Evolutionary conservation across 2,329 filamentous ascomycete genomes (phyloP), one percentile per base, ranked within the genome.

Genomic region (Cephalotrichum gorgonifer): DNA sequence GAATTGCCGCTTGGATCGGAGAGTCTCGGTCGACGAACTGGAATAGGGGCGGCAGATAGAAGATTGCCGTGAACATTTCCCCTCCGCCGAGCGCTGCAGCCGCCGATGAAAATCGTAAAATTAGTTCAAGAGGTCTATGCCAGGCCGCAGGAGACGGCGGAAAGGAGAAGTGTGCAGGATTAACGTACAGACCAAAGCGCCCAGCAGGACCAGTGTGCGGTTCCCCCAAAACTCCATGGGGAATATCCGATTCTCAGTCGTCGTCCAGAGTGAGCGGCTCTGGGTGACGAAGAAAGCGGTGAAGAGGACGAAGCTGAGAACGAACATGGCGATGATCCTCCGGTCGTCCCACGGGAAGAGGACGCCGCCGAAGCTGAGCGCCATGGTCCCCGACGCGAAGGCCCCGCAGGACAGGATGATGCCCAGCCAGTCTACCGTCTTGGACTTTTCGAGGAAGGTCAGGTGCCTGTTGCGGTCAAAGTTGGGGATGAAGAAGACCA

Each of bases 241-340:
- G 15, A 55, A 47, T 20, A 55, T 26, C 47, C 50, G 50, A 11
- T 62, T 59, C 44, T 69, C 60, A 20, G 64, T 60, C 12, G 67
- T 59, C 20, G 61, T 44, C n/a, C 62, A 64, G 59, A 60, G 65
- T 4, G 57, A 50, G 8, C 58, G 58, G 3, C 64, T 71, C n/a
- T n/a, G n/a, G 1, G 62, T 52, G 3, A 61, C 53, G 1, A 68
- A 60, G 6, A 72, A 57, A 52, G 72, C 72, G 4, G 71, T 58
- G 3, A 67, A 62, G 45, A 70, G 67, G 67, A 68, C 69, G 17
- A 66, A 54, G 6, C 50, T 47, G 28, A 58, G 57, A 0, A 72
- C 54, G 1, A 72, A 54, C 2, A 60, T 68, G 2, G 66, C 67
- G 2, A 71, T 55, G 7, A 71, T 62, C 47, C 71, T 72, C 2